Evolutionary conservation across 192 early-diverging fungal species (phyloP).

Genomic region (Backusella australiensis): DNA sequence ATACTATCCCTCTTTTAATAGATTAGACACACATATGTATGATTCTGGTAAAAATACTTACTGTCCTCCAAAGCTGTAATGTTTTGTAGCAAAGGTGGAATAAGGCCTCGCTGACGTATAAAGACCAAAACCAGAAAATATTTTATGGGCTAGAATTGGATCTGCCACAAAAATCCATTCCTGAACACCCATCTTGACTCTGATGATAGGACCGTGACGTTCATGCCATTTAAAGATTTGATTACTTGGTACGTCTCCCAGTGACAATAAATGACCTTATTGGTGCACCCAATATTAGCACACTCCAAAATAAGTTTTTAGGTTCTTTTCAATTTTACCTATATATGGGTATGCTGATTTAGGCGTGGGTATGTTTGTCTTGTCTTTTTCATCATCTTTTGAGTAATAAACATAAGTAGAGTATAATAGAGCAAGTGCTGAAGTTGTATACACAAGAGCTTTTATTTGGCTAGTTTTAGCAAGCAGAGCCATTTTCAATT

Average conservation of each 20-base stretch:
- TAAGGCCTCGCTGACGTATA: background rate
- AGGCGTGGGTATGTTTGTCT: background rate
- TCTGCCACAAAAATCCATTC: constrained; percentile 10
- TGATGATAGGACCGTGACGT: background rate
- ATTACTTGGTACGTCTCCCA: background rate
- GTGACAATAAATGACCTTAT: background rate
- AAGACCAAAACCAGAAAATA: background rate
- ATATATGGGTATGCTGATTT: background rate
- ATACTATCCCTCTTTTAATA: background rate
- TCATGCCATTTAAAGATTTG: constrained; percentile 7
- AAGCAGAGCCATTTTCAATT: background rate
- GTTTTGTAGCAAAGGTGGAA: background rate
- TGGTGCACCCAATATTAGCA: no score
- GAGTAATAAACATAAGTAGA: background rate
- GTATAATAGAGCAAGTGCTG: background rate
- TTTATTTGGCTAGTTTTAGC: background rate
- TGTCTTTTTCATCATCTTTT: no score
- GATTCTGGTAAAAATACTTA: background rate
- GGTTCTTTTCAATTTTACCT: background rate
- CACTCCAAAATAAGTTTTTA: no score
- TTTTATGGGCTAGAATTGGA: background rate
- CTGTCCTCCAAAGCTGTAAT: background rate
- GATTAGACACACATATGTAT: no score
- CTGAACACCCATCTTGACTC: background rate
- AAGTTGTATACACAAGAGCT: background rate